Evolutionary conservation across 176 grass and related monocot species (phyloP).

Genomic region (Avena sativa): DNA sequence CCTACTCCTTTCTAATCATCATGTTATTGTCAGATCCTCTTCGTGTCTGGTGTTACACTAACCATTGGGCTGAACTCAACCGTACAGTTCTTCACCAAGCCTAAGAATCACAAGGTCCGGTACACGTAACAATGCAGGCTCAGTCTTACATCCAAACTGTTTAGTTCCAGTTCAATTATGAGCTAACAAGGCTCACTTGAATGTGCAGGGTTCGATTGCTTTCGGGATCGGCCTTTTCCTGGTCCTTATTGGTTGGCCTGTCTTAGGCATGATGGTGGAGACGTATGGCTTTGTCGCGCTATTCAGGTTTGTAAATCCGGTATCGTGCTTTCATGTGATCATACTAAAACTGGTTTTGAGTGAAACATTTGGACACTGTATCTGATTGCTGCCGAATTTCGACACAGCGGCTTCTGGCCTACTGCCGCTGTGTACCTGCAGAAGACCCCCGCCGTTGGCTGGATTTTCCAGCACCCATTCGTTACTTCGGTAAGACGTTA

Average conservation of each 20-base stretch:
- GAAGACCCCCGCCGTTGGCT: conserved; percentile 67
- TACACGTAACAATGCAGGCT: neutral
- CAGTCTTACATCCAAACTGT: neutral
- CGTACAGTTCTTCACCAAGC: conserved; percentile 84
- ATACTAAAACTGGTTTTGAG: neutral
- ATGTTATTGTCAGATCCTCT: conserved; percentile 64
- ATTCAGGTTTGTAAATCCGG: conserved; percentile 65
- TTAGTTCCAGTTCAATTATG: neutral
- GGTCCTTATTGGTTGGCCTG: conserved; percentile 77
- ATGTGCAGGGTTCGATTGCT: conserved; percentile 72
- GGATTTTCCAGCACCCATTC: conserved; percentile 83
- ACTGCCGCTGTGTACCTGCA: conserved; percentile 80
- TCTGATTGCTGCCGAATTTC: conserved; percentile 38
- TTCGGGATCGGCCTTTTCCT: conserved; percentile 75
- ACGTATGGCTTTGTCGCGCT: conserved; percentile 74
- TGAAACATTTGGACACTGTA: neutral
- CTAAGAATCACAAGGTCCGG: conserved; percentile 80
- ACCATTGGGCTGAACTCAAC: conserved; percentile 87
- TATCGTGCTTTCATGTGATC: neutral
- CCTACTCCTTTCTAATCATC: conserved; percentile 17
- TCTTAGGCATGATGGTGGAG: conserved; percentile 75
- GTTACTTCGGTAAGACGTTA: conserved; percentile 67
- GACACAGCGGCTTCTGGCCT: conserved; percentile 83
- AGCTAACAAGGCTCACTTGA: conserved; percentile 4
- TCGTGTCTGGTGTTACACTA: conserved; percentile 73